phyloP scores from a whole-genome alignment of 768 basidiomycete species.

The Lactarius akahatsu region DNA sequence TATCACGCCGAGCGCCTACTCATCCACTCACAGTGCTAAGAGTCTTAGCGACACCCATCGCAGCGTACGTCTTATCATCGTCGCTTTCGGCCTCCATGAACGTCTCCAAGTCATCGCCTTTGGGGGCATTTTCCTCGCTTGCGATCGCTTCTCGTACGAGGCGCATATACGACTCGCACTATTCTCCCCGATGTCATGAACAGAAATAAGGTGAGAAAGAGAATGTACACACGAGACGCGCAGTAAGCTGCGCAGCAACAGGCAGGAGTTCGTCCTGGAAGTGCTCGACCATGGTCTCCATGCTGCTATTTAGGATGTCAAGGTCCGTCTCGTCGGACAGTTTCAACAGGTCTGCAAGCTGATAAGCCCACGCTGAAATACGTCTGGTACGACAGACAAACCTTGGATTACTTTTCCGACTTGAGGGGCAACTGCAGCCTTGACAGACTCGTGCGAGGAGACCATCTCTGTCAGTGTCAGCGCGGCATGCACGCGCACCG shows the following conservation, averaged over 20 bases:
- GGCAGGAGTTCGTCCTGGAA: conserved; percentile 85
- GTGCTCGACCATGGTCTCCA: conserved; percentile 83
- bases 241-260: conserved; percentile 77
- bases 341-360: conserved; percentile 70
- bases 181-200: background rate
- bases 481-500: conserved; percentile 81
- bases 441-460: conserved; percentile 61
- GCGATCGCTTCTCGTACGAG: conserved; percentile 65
- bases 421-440: conserved; percentile 64
- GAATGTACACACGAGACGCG: conserved; percentile 59
- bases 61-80: conserved; percentile 84
- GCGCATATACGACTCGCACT: conserved; percentile 85
- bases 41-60: conserved; percentile 86
- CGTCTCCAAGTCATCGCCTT: conserved; percentile 55
- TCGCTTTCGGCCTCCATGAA: conserved; percentile 53
- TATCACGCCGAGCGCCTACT: background rate
- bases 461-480: conserved; percentile 80
- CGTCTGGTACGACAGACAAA: conserved; percentile 31
- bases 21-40: conserved; percentile 61
- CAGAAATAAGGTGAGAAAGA: conserved; percentile 8
- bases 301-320: conserved; percentile 76
- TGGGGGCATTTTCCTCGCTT: conserved; percentile 48
- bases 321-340: conserved; percentile 90
- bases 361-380: background rate
- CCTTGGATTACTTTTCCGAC: conserved; percentile 89